Conservation (phyloP, 1,139 yeast genomes). For the Hyphopichia fennica region DNA sequence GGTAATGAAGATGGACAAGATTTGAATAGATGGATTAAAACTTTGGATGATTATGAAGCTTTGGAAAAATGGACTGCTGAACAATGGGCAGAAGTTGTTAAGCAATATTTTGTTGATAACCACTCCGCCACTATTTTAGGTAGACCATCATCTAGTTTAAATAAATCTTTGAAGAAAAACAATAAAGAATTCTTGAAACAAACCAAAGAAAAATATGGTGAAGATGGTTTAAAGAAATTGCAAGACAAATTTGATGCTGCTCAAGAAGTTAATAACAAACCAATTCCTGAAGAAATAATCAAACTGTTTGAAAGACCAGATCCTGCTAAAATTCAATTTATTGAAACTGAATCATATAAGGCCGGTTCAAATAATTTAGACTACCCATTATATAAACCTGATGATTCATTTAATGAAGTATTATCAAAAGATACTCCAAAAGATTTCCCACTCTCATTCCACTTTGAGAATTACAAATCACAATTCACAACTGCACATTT, state of each 20-base stretch:
- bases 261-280: conserved; percentile 62
- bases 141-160: conserved; percentile 67
- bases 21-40: conserved; percentile 53
- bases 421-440: conserved; percentile 41
- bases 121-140: conserved; percentile 75
- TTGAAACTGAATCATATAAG: conserved; percentile 62
- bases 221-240: conserved; percentile 57
- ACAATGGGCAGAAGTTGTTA: conserved; percentile 65
- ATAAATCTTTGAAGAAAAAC: conserved; percentile 51
- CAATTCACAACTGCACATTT: conserved; percentile 75
- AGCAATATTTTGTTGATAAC: conserved; percentile 57
- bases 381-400: conserved; percentile 14
- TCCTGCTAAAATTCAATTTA: conserved; percentile 72
- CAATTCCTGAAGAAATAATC: conserved; percentile 71
- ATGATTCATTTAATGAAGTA: conserved; percentile 28
- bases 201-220: conserved; percentile 56
- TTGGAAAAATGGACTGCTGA: conserved; percentile 61
- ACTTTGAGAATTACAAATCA: conserved; percentile 77
- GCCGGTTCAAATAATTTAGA: conserved; percentile 38
- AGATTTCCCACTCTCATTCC: conserved; percentile 67
- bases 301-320: conserved; percentile 68
- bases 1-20: conserved; percentile 65
- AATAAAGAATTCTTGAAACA: conserved; percentile 50
- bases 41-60: conserved; percentile 59
- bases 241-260: conserved; percentile 58